Evolutionary conservation across 1,284 basidiomycete species (phyloP).

Genomic region (Leccinum pachyderme): DNA sequence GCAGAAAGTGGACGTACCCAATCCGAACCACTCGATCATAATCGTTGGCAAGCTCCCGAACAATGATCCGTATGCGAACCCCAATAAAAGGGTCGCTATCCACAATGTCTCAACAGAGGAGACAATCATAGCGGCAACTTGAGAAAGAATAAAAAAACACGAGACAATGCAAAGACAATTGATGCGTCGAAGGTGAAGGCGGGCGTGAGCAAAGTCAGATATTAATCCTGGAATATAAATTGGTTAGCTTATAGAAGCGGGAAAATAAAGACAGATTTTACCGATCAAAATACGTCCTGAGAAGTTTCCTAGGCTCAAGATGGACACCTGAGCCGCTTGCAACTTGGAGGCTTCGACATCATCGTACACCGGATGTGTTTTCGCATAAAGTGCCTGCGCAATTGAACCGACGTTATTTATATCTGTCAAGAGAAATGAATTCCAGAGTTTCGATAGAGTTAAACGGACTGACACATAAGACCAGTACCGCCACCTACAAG

Average conservation of each 20-base stretch:
- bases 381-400: slow-evolving; percentile 78
- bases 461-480: slow-evolving; percentile 68
- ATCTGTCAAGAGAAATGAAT: slow-evolving; percentile 41
- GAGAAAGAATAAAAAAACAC: slow-evolving; percentile 66
- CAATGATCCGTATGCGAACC: slow-evolving; percentile 74
- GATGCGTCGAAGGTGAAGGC: slow-evolving; percentile 60
- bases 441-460: not conserved
- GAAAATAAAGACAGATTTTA: slow-evolving; percentile 18
- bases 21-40: slow-evolving; percentile 84
- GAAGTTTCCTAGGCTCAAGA: slow-evolving; percentile 84
- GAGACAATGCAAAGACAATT: slow-evolving; percentile 72
- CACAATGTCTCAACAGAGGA: slow-evolving; percentile 65
- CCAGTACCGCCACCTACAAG: slow-evolving; percentile 81
- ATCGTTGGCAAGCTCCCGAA: slow-evolving; percentile 80
- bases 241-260: not conserved
- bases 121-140: slow-evolving; percentile 58
- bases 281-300: slow-evolving; percentile 79
- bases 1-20: slow-evolving; percentile 46
- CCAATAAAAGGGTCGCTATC: slow-evolving; percentile 71
- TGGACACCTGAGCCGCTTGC: slow-evolving; percentile 86
- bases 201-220: slow-evolving; percentile 70
- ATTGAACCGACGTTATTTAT: slow-evolving; percentile 97
- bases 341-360: slow-evolving; percentile 64
- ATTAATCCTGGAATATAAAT: slow-evolving; percentile 48
- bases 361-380: slow-evolving; percentile 63